Conservation (phyloP, 75 land plant genomes). For the Adiantum capillusveneris region DNA sequence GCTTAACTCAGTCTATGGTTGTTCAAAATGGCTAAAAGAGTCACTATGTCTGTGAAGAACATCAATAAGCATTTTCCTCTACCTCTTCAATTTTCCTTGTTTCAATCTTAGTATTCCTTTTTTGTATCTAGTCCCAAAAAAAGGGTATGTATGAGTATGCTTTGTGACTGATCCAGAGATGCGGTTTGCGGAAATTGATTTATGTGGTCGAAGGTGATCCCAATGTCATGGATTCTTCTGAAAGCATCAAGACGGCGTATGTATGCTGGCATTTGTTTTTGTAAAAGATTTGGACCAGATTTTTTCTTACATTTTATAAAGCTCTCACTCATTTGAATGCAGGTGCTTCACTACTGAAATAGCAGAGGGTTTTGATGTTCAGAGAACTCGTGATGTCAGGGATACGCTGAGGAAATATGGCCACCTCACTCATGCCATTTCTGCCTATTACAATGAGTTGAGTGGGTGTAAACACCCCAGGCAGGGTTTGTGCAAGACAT, state of each 20-base stretch:
- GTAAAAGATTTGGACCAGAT: background rate
- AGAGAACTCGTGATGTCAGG: conserved; percentile 58
- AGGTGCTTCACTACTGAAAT: conserved; percentile 94
- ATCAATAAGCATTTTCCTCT: background rate
- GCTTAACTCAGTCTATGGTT: too few relatives aligned
- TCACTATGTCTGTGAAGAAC: too few relatives aligned
- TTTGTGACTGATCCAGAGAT: conserved; percentile 52
- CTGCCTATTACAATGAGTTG: conserved; percentile 34
- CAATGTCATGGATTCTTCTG: conserved; percentile 73
- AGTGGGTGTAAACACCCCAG: conserved; percentile 13
- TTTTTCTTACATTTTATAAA: conserved; percentile 4
- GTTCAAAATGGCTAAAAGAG: too few relatives aligned
- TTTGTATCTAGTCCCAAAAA: too few relatives aligned
- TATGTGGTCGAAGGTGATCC: conserved; percentile 93
- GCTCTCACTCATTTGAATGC: conserved; percentile 6
- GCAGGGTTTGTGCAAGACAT: conserved; percentile 37
- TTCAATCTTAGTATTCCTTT: too few relatives aligned
- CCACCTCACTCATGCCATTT: conserved; percentile 61
- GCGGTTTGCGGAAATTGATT: conserved; percentile 72
- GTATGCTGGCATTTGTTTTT: conserved; percentile 9
- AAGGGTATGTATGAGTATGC: background rate
- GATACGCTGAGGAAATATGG: conserved; percentile 82
- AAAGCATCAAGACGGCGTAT: conserved; percentile 89
- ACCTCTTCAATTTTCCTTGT: background rate
- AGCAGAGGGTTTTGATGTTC: conserved; percentile 91